Evolutionary conservation across 495 filamentous ascomycete species (phyloP), one percentile per base, ranked within the genome.

Genomic region (Penicillium steckii): DNA sequence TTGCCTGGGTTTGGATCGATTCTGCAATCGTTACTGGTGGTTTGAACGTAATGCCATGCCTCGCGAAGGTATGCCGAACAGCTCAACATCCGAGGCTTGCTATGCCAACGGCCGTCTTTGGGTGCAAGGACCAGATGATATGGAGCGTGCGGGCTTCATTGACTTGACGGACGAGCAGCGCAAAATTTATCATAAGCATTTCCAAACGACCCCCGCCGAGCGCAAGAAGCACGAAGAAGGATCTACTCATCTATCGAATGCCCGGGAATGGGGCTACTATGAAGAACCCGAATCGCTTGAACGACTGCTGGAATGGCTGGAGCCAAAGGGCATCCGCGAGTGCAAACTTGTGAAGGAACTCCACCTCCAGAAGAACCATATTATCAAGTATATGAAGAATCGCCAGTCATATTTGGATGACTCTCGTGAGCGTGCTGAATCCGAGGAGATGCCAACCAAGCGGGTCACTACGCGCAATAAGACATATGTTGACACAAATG

Each of bases 11-110:
- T 89, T 90, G 55, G 94, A 98, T 66, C 83, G 94, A 21, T 98
- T 95, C 75, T 96, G 90, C 84, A 98, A 97, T 64, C 88, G 91
- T 18, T 98, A 97, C 65, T 97, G 91, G 77, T 98, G 93, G 93
- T 96, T 97, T 65, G 94, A 98, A 70, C 87, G 92, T 30, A 98
- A 97, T 63, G 94, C 91, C 23, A 97, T 97, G 94, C 95, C 94
- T 1, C 96, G 90, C 64, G 90, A 77, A 41, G 95, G 95, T 2
- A 75, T 96, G 51, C 93, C 91, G 1, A 78, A 81, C 54, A 94
- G 90, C 70, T 97, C 91, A 4, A 97, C 91, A 3, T 85, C 91
- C 1, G 77, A 85, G 32, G 90, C 92, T 17, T 82, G 80, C 9
- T 98, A 97, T 62, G 91, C 95, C 9, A 98, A 97, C 65, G 94